Percentiles rank a stretch among this genome's conserved stretches.
These are phyloP conservation scores for Phalaenopsis aphrodite DNA, from an alignment of 106 monocot genomes.

Conservation along the genomic window DNA sequence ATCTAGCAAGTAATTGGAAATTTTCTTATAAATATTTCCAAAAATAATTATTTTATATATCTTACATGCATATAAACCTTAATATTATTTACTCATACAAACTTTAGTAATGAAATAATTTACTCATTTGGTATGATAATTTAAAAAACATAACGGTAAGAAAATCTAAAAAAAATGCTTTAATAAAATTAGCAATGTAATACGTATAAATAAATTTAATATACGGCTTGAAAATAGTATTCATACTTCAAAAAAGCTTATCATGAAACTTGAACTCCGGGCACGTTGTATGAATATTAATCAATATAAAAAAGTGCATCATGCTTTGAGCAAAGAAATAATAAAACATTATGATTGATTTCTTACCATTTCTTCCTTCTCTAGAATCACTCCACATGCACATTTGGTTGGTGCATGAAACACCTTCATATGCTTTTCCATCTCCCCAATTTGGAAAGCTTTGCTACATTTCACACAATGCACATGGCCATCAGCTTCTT, in stretches of 20 bases:
- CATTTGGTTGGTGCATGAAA: slow-evolving; percentile 82
- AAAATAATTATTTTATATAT: too few species aligned
- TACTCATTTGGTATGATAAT: background rate
- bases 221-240: too few species aligned
- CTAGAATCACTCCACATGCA: slow-evolving; percentile 66
- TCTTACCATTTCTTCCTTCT: slow-evolving; percentile 91
- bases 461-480: slow-evolving; percentile 75
- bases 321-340: background rate
- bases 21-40: too few species aligned
- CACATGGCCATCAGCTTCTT: slow-evolving; percentile 72
- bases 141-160: background rate
- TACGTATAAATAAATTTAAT: too few species aligned
- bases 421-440: slow-evolving; percentile 92
- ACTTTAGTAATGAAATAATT: background rate
- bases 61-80: background rate
- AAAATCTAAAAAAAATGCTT: background rate
- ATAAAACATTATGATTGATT: background rate
- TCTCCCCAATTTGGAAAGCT: slow-evolving; percentile 51
- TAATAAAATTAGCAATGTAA: too few species aligned
- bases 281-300: too few species aligned
- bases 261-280: too few species aligned
- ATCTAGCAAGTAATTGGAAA: too few species aligned
- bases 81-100: background rate
- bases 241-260: too few species aligned
- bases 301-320: background rate